These are phyloP conservation scores for Quercus ilex DNA, from an alignment of 306 rosid genomes.

Conservation along the genomic window DNA sequence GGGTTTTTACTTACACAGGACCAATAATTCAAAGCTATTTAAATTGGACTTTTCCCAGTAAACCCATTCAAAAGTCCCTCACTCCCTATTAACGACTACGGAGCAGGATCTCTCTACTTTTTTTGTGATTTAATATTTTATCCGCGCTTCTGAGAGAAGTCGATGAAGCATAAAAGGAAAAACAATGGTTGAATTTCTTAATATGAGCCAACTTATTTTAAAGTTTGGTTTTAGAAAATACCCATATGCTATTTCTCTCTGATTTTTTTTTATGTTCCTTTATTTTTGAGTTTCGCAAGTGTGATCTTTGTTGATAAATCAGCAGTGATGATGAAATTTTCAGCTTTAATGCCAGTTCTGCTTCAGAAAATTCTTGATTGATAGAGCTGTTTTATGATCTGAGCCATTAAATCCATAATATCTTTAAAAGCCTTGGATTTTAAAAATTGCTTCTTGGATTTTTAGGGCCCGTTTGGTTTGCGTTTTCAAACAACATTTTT, in stretches of 20 bases:
- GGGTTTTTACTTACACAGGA: not conserved
- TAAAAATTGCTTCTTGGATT: not conserved
- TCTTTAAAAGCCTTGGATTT: too few species aligned
- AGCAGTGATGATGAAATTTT: constrained; percentile 53
- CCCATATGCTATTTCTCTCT: too few species aligned
- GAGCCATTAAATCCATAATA: constrained; percentile 36
- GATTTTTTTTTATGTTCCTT: too few species aligned
- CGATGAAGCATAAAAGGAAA: constrained; percentile 15
- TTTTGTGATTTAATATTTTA: constrained; percentile 35
- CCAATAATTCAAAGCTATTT: not conserved
- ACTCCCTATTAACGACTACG: too few species aligned
- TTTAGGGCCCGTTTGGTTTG: too few species aligned
- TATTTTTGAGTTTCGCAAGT: too few species aligned
- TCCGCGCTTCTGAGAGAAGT: constrained; percentile 60
- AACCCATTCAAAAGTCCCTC: not conserved
- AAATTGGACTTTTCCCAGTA: not conserved
- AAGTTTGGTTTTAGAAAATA: too few species aligned
- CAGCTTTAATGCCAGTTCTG: constrained; percentile 99
- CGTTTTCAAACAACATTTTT: too few species aligned
- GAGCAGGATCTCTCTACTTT: too few species aligned
- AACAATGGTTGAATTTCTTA: constrained; percentile 74
- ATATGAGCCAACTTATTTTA: constrained; percentile 52
- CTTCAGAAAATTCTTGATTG: constrained; percentile 79
- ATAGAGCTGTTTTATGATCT: constrained; percentile 65
- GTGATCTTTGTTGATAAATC: not conserved